Base-by-base conservation (phyloP, 305 asterid species). In the Solanum hybrid region DNA sequence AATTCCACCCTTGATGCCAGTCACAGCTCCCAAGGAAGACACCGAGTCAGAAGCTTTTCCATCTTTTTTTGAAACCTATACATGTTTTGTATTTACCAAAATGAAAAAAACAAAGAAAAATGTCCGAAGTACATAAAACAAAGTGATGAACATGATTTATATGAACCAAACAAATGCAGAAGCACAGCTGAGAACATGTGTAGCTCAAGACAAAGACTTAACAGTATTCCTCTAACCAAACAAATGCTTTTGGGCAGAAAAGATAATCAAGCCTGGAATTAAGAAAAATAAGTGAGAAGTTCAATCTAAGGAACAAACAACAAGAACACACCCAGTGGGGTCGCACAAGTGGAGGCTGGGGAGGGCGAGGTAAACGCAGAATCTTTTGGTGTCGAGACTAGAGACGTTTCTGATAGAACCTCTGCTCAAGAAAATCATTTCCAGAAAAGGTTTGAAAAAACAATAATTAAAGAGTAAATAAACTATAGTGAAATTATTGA, bases 1-100 rank as follows among this genome's bases (percentile, higher is more conserved):
- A 22, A 32, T 35, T 24, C 84, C 93, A 86, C 92, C 92, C 88
- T 92, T 91, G 88, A 91, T 40, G 73, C 91, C 92, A 88, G 95
- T 51, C 72, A 89, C 85, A 89, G 88, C 91, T 89, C 91, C 91
- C 86, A 89, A 92, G 76, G 81, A 89, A 86, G 92, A 69, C 87
- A 95, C 82, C 11, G 93, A 56, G 20, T 91, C 94, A 5, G 94
- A 92, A 37, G 93, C 88, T 78, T 84, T 40, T 92, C 90, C 95
- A 90, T 92, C 94, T 90, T 93, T 91, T 72, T 89, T 89, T 7
- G 91, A 77, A 88, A 71, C 95, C 98, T 96, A 87, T 87, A 87
- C 29, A 51, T 5, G 31, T 20, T 84, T 84, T 10, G 20, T 10
- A 20, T 31, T 9, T 10, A 84, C 87, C 10, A 5, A 86, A 42